A percentile compares a stretch with the other conserved stretches of the same genome.
These are phyloP conservation scores for Tuctoria greenei DNA, from an alignment of 176 grass and related monocot species.

Conservation along the genomic window DNA sequence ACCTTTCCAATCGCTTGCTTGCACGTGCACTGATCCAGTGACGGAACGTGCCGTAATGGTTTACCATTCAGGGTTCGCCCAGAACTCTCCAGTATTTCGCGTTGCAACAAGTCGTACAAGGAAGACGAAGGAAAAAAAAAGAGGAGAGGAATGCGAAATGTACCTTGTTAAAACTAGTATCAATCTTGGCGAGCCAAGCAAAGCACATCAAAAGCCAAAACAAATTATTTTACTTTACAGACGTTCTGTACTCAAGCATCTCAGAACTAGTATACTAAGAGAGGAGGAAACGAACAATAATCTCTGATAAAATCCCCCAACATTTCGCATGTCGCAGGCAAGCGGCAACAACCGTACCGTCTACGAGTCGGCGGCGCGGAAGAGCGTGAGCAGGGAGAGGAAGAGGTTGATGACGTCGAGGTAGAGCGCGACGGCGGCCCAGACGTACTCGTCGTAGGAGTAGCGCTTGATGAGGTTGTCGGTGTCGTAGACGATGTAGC, in stretches of 20 bases:
- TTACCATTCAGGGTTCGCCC: not conserved
- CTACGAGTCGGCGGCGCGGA: slow-evolving; percentile 66
- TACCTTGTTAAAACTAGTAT: not conserved
- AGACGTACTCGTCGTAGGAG: slow-evolving; percentile 91
- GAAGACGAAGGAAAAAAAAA: not conserved
- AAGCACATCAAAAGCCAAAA: not conserved
- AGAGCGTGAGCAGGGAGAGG: slow-evolving; percentile 86
- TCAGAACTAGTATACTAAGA: too few relatives aligned
- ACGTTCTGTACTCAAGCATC: too few relatives aligned
- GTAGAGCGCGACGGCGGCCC: slow-evolving; percentile 85
- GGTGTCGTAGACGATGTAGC: slow-evolving; percentile 92
- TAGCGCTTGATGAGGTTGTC: slow-evolving; percentile 96
- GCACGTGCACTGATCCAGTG: not conserved
- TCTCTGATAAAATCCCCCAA: too few relatives aligned
- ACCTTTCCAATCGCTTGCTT: too few relatives aligned
- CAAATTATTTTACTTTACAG: slow-evolving; percentile 12
- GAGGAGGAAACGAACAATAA: too few relatives aligned
- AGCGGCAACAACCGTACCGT: too few relatives aligned
- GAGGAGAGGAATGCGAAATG: not conserved
- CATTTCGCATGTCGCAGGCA: too few relatives aligned
- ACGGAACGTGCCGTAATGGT: not conserved
- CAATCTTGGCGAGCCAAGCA: not conserved
- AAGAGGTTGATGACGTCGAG: slow-evolving; percentile 92
- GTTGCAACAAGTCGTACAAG: not conserved
- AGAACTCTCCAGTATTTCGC: not conserved